phyloP scores from a whole-genome alignment of 768 basidiomycete genomes.

The Trametes meyenii region DNA sequence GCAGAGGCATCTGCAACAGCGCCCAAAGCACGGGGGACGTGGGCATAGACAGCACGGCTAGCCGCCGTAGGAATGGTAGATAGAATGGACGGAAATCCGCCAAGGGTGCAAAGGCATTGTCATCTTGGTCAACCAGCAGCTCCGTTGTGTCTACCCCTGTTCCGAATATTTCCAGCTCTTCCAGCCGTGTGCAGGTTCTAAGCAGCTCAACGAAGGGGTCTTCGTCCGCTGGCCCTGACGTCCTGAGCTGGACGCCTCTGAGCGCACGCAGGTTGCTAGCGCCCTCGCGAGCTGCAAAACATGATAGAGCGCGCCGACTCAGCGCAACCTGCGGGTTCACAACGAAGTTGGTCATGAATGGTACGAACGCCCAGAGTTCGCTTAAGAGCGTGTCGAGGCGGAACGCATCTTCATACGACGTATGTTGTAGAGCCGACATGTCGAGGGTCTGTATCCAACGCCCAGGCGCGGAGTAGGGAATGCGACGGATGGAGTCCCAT shows the following conservation, averaged over 20 bases:
- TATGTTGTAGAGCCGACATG: slow-evolving; percentile 55
- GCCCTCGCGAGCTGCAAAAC: slow-evolving; percentile 56
- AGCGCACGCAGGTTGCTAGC: slow-evolving; percentile 51
- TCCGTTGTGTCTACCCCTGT: slow-evolving; percentile 58
- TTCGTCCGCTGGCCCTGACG: slow-evolving; percentile 35
- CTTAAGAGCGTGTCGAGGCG: slow-evolving; percentile 65
- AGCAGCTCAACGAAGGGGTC: slow-evolving; percentile 65
- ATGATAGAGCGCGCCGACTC: slow-evolving; percentile 59
- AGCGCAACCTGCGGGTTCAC: slow-evolving; percentile 60
- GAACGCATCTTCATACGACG: slow-evolving; percentile 51
- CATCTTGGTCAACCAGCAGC: slow-evolving; percentile 36
- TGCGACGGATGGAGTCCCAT: slow-evolving; percentile 89
- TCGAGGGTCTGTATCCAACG: slow-evolving; percentile 83
- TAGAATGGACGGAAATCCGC: slow-evolving; percentile 46
- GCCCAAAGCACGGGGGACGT: slow-evolving; percentile 63
- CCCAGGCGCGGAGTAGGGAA: slow-evolving; percentile 85
- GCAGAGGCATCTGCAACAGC: slow-evolving; percentile 62
- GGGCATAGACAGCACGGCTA: slow-evolving; percentile 69
- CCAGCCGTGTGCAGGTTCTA: slow-evolving; percentile 55
- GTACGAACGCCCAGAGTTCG: slow-evolving; percentile 64
- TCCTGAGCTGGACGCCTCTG: slow-evolving; percentile 53
- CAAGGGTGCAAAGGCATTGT: slow-evolving; percentile 16
- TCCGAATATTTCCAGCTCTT: slow-evolving; percentile 65
- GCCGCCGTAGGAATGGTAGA: slow-evolving; percentile 58
- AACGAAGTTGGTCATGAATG: slow-evolving; percentile 57